Evolutionary conservation across 306 rosid species (phyloP), one percentile per base, ranked within the genome.

Genomic region (Castanopsis chinensis): DNA sequence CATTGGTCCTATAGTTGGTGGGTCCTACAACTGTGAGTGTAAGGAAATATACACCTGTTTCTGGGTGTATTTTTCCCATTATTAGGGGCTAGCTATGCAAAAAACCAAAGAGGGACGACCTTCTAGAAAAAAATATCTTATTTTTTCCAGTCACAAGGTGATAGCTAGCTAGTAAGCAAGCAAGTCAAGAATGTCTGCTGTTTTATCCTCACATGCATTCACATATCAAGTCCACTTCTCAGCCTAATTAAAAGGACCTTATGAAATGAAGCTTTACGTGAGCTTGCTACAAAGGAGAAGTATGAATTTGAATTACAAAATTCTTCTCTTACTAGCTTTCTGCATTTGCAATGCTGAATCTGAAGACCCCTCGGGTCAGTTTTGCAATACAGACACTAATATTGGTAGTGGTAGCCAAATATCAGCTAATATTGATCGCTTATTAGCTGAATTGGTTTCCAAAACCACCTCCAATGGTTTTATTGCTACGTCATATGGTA

Each of bases 381-480:
- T 80, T 51, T 91, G 92, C 85, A 86, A 91, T 74, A 32, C 51
- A 60, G 67, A 85, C 74, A 76, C 84, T 9, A 87, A 78, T 45
- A 79, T 83, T 45, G 65, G 79, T 54, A 74, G 0, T 4, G 84
- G 77, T 3, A 81, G 87, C 55, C 77, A 83, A 80, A 57, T 88
- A 71, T 88, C 89, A 59, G 61, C 76, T 6, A 89, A 88, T 27
- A 86, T 91, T 8, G 91, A 88, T 14, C 15, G 67, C 15, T 21
- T 91, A 35, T 78, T 91, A 43, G 76, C 86, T 67, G 80, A 85
- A 17, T 59, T 91, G 77, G 80, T 77, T 65, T 83, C 80, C 30
- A 77, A 82, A 82, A 82, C 91, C 15, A 60, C 92, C 76, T 74
- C 85, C 55, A 79, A 77, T 49, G 87, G 91, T n/a, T 90, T 76